Evolutionary conservation across 495 filamentous ascomycete species (phyloP), one percentile per base, ranked within the genome.

Genomic region (Talaromyces stipitatus): DNA sequence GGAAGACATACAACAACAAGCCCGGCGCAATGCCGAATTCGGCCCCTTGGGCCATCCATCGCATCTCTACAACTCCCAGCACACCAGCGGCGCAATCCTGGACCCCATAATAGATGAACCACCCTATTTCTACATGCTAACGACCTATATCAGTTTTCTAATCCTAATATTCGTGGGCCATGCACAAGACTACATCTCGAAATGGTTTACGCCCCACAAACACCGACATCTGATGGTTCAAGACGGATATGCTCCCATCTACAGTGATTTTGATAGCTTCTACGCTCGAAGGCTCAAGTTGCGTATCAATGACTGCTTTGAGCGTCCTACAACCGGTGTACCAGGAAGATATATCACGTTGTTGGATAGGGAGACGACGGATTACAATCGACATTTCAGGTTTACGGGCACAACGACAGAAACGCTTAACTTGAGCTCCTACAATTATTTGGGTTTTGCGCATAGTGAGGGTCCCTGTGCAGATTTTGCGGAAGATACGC

Each of bases 191-290:
- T 95, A 90, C 66, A 90, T 94, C 65, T 90, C 89, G 56, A 92
- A 91, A 73, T 80, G 87, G 48, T 92, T 95, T 66, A 80, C 82
- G 63, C 74, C 85, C 59, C 77, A 83, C 45, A 72, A 81, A 36
- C 92, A 94, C 70, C 79, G 78, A 63, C 83, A 90, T 62, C 70
- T 96, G 58, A 84, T 80, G 67, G 80, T 79, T 20, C 72, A 75
- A 41, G 85, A 95, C 70, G 91, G 91, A 29, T 95, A 92, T 69
- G 91, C 90, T 4, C 88, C 91, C 32, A 72, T 96, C 58, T 92
- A 95, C 67, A 89, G 87, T 62, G 91, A 95, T 69, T 96, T 96
- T 62, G 90, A 96, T 75, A 95, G 87, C 71, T 95, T 96, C 69
- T 96, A 95, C 71, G 86, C 89, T 23, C 79, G 91, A n/a, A 77